Base-by-base conservation (phyloP, 768 basidiomycete genomes). In the Psilocybe subaeruginosa region DNA sequence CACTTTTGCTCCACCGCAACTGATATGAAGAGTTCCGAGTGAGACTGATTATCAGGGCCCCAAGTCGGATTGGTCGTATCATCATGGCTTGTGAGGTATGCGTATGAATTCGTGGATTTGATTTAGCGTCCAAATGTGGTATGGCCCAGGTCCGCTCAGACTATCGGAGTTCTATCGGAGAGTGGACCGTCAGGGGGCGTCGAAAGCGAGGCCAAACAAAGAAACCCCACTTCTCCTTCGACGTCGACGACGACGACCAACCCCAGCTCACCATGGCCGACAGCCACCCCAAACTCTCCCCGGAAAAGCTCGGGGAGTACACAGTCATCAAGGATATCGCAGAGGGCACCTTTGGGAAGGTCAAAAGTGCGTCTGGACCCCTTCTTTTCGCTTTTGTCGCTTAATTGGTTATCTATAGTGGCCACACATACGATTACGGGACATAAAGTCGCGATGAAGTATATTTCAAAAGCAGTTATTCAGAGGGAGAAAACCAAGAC, bases 311-410 rank as follows among this genome's bases (percentile, higher is more conserved):
- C 33, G 95, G 97, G 48, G 92, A 96, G 78, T 98, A 98, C 76
- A 91, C 85, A 45, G 87, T 99, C 60, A 85, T 90, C 57, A 77
- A 86, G 59, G 95, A 96, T 65, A 91, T 98, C 61, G 97, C 96
- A 17, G 95, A 96, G 65, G 97, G 97, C 3, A 97, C 94, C 9
- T 99, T 99, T 79, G 97, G 97, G 58, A 98, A 97, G 78, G 97
- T 99, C 73, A 99, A 98, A 83, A 93, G 97, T 97, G 75, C 74
- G 94, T 86, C 23, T 19, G 16, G 23, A 12, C 16, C 33, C 52
- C 50, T 19, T 60, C 58, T 39, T 45, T 64, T 62, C 51, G 56
- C 54, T 56, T 41, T 23, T 8, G 16, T 47, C 51, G 39, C 59
- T 23, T 59, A 47, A 64, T 59, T 67, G 39, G 19, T 54, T 27